A percentile compares a stretch with the other conserved stretches of the same genome.
phyloP scores from a whole-genome alignment of 1,139 yeast species.

The Candida albicans region DNA sequence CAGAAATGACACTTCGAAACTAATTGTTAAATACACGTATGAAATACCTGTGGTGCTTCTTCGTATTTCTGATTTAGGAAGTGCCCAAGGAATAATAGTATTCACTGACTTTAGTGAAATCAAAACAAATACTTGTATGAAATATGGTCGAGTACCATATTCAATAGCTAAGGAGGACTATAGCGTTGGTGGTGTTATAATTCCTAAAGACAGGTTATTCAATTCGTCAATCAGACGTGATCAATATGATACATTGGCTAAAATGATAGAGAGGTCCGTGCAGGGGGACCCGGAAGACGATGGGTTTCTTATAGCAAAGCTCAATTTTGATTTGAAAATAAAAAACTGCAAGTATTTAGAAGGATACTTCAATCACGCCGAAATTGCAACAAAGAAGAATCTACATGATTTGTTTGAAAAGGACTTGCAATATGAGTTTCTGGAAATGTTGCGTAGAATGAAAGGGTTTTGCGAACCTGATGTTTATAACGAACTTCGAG shows the following conservation, averaged over 20 bases:
- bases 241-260: conserved; percentile 1
- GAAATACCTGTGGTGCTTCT: conserved; percentile 9
- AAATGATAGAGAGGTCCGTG: background rate
- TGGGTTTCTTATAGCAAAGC: conserved; percentile 7
- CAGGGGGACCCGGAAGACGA: background rate
- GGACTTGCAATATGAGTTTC: conserved; percentile 9
- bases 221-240: background rate
- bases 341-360: conserved; percentile 7
- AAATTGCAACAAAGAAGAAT: conserved; percentile 5
- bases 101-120: conserved; percentile 9
- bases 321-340: conserved; percentile 10
- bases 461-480: background rate
- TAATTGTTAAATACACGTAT: conserved; percentile 1
- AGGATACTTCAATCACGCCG: conserved; percentile 4
- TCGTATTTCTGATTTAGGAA: background rate
- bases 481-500: background rate
- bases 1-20: background rate
- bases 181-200: background rate
- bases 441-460: conserved; percentile 7
- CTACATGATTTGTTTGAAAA: conserved; percentile 3
- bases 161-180: background rate
- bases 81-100: conserved; percentile 1
- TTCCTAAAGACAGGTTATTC: conserved; percentile 1
- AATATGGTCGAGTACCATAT: conserved; percentile 1
- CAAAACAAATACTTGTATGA: background rate